These are phyloP conservation scores for Oryza meyeriana DNA, from an alignment of 176 grass and related monocot species.

Conservation along the genomic window DNA sequence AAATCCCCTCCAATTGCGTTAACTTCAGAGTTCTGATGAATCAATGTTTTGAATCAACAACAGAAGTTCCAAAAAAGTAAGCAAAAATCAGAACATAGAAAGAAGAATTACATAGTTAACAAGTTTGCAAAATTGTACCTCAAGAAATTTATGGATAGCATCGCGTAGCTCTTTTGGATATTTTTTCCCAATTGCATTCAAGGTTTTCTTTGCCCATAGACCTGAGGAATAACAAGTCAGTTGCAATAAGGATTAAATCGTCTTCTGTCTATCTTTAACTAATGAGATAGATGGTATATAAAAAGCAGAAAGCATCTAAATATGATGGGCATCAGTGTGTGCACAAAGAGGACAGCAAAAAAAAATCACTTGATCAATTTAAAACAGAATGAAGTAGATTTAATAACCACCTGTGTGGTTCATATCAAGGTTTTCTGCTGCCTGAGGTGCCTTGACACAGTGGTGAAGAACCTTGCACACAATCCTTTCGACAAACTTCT, in stretches of 20 bases:
- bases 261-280: background rate
- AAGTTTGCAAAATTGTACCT: slow-evolving; percentile 45
- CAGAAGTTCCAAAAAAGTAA: background rate
- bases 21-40: slow-evolving; percentile 54
- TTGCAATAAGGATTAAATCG: background rate
- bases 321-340: background rate
- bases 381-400: slow-evolving; percentile 13
- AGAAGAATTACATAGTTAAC: background rate
- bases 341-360: background rate
- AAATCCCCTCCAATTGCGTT: slow-evolving; percentile 44
- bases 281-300: background rate
- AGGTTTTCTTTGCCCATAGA: slow-evolving; percentile 65
- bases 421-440: slow-evolving; percentile 41
- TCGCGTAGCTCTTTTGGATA: slow-evolving; percentile 60
- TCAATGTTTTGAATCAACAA: slow-evolving; percentile 7
- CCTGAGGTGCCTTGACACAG: slow-evolving; percentile 49
- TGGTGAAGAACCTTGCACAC: slow-evolving; percentile 57
- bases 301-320: background rate
- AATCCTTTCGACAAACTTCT: slow-evolving; percentile 60
- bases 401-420: slow-evolving; percentile 44
- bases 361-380: background rate
- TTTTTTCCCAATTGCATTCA: slow-evolving; percentile 49
- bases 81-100: background rate
- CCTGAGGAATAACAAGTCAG: slow-evolving; percentile 37
- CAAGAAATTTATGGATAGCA: slow-evolving; percentile 77